Evolutionary conservation across 495 filamentous ascomycete species (phyloP).

Genomic region (Letharia lupina): DNA sequence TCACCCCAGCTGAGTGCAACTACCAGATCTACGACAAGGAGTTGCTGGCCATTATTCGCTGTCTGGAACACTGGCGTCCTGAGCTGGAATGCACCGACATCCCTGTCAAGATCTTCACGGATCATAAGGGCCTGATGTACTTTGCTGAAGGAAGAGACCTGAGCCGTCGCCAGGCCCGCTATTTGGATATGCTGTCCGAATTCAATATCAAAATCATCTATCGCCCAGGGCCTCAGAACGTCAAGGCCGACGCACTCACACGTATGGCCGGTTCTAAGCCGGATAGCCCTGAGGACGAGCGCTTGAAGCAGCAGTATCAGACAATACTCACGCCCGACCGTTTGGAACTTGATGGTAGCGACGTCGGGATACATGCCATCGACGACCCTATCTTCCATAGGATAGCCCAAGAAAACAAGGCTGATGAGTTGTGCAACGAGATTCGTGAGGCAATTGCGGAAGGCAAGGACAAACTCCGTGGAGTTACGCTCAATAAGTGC

Average conservation of each 20-base stretch:
- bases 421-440: too few relatives aligned
- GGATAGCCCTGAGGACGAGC: not conserved
- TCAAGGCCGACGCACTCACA: conserved; percentile 10
- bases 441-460: not conserved
- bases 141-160: conserved; percentile 25
- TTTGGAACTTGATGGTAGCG: too few relatives aligned
- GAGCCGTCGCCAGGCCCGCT: too few relatives aligned
- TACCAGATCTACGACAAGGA: too few relatives aligned
- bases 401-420: too few relatives aligned
- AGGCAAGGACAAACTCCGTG: not conserved
- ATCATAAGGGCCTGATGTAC: conserved; percentile 28
- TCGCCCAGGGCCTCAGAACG: too few relatives aligned
- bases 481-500: not conserved
- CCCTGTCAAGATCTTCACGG: conserved; percentile 18
- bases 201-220: too few relatives aligned
- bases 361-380: too few relatives aligned
- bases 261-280: conserved; percentile 2
- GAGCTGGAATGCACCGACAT: conserved; percentile 23
- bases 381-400: too few relatives aligned
- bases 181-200: too few relatives aligned
- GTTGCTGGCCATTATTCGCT: conserved; percentile 27
- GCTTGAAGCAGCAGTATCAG: not conserved
- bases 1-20: too few relatives aligned
- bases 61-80: conserved; percentile 28
- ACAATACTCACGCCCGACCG: not conserved